These are phyloP conservation scores for Dalbergia cultrata DNA, from an alignment of 306 rosid genomes.

Conservation along the genomic window DNA sequence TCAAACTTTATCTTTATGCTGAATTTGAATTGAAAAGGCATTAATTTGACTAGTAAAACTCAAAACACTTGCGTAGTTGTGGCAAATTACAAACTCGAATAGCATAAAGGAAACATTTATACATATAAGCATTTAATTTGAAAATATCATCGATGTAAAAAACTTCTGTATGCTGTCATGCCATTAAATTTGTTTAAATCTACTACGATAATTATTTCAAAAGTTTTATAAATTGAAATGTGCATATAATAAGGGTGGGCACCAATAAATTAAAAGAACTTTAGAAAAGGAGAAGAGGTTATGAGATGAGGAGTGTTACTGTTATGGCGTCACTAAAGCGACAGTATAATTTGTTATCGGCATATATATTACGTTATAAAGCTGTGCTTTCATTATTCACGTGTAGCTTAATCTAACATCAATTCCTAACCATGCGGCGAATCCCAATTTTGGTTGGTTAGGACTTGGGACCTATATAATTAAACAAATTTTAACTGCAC, in stretches of 20 bases:
- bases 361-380: slow-evolving; percentile 32
- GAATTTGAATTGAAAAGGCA: not conserved
- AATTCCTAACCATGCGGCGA: slow-evolving; percentile 37
- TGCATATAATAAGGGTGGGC: too few relatives aligned
- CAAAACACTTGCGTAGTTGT: not conserved
- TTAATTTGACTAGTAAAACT: not conserved
- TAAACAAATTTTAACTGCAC: not conserved
- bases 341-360: slow-evolving; percentile 26
- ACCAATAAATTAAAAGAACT: too few relatives aligned
- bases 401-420: slow-evolving; percentile 40
- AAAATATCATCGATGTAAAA: too few relatives aligned
- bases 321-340: not conserved
- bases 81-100: not conserved
- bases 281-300: too few relatives aligned
- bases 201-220: too few relatives aligned
- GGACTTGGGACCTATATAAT: not conserved
- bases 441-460: not conserved
- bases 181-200: too few relatives aligned
- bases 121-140: too few relatives aligned
- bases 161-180: too few relatives aligned
- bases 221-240: too few relatives aligned
- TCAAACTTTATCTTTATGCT: not conserved
- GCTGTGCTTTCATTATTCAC: slow-evolving; percentile 36
- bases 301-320: too few relatives aligned
- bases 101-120: not conserved